Evolutionary conservation across 164 flowering plant genomes (phyloP), one percentile per base, ranked within the genome.

Genomic region (Buxus sempervirens): DNA sequence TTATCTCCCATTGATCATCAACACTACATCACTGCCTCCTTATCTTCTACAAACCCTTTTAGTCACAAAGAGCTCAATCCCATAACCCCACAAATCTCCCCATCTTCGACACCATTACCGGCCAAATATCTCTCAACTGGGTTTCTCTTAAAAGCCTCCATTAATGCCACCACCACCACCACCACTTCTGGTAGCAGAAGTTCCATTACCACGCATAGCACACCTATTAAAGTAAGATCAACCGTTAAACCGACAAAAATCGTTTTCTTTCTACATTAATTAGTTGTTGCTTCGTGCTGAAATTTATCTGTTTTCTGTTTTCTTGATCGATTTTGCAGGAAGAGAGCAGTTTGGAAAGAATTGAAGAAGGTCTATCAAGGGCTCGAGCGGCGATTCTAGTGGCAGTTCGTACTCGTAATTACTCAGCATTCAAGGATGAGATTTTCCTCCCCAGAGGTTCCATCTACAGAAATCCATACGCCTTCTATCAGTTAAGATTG

Each of bases 401-500:
- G 45, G 87, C 87, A 25, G 67, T 59, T 36, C 65, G 72, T 25
- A 28, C 25, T 22, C 78, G 65, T 16, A 70, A 21, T 0, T 70
- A 70, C 62, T 60, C 65, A 14, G 59, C 77, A 16, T 25, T 65
- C 58, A 71, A 60, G 63, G 42, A 49, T 5, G 78, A 76, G 61
- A 54, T 22, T 0, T 80, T 72, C 67, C 54, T 81, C 24, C 82
- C 88, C 14, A 69, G 73, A 58, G 85, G 85, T 38, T 25, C 79
- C 12, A 58, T 82, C 32, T 84, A 82, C 74, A 65, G 71, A 65
- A 82, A 82, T 36, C 77, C 84, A 38, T 74, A 45, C 59, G 79
- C 88, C 32, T 84, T 84, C 70, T 75, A 77, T 57, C 85, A 84
- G 88, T 82, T 82, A 71, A 80, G 79, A 26, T 56, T 27, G 64